Evolutionary conservation across 805 yeast genomes (phyloP), one percentile per base, ranked within the genome.

Genomic region (Pichia cephalocereana): DNA sequence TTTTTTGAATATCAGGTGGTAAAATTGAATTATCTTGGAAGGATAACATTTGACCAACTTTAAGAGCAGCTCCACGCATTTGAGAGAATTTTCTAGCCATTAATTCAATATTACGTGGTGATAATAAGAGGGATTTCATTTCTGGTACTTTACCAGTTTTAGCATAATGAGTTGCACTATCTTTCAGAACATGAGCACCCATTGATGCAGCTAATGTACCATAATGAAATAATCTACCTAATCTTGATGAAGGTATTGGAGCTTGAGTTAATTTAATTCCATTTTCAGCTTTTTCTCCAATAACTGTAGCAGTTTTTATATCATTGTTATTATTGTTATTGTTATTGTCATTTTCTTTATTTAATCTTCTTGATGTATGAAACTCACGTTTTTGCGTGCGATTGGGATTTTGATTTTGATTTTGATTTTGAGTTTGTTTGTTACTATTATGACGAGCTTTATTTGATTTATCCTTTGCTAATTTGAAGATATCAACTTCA

Each of bases 1-100:
- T 80, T 56, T 81, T 78, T 58, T 88, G 95, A 49, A 93, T 77
- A 58, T 90, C 96, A 40, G 75, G 73, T 1, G 99, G 98, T 40
- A 91, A 68, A 34, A 91, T 79, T 31, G 86, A 75, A 51, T 83
- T 80, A 63, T 91, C 98, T 66, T 93, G 99, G 65, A 93, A 91
- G 2, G 96, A 87, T 65, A 93, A 70, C 84, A 93, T 79, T 67
- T 93, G 99, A n/a, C 99, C 99, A 48, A 93, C 77, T 61, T 93
- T 93, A 61, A 93, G 72, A 3, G 99, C 99, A 2, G 98, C 99
- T n/a, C 99, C 99, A 61, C 99, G 77, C 99, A 93, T 93, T 60
- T 86, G 81, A 45, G 93, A 79, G 57, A 93, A 80, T 63, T 88
- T 89, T 57, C 79, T 80, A 12, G 96, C 95, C 71, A 93, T 79